These are phyloP conservation scores for Penicillium daleae DNA, from an alignment of 495 filamentous ascomycete genomes.

Conservation along the genomic window DNA sequence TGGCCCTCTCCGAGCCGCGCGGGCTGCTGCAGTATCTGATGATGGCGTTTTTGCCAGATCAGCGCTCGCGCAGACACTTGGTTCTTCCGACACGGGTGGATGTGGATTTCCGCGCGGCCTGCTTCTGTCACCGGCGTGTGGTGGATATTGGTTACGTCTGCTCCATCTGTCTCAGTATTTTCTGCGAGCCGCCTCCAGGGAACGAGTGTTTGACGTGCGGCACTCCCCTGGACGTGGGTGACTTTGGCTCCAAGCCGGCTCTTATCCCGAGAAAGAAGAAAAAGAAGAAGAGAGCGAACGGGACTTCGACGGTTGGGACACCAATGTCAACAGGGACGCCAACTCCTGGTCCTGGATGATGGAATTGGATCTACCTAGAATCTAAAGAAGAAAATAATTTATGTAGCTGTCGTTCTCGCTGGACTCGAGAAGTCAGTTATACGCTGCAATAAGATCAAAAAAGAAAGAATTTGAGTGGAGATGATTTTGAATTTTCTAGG, in stretches of 20 bases:
- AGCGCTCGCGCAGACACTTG: slow-evolving; percentile 64
- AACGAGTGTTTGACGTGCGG: slow-evolving; percentile 89
- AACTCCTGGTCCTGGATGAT: slow-evolving; percentile 45
- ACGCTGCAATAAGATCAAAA: slow-evolving; percentile 3
- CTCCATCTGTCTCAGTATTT: slow-evolving; percentile 90
- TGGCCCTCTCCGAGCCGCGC: slow-evolving; percentile 64
- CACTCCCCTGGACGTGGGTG: slow-evolving; percentile 74
- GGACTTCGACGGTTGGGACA: slow-evolving; percentile 44
- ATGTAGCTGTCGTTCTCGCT: slow-evolving; percentile 11
- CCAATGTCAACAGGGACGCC: slow-evolving; percentile 41
- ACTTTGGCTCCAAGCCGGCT: slow-evolving; percentile 74
- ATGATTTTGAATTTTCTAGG: slow-evolving; percentile 4
- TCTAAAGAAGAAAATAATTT: neutral
- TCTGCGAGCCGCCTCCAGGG: slow-evolving; percentile 65
- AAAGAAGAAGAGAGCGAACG: slow-evolving; percentile 64
- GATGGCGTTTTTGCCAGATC: slow-evolving; percentile 89
- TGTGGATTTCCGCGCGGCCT: slow-evolving; percentile 95
- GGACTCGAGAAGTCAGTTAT: slow-evolving; percentile 13
- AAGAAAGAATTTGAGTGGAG: neutral
- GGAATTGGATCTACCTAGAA: neutral
- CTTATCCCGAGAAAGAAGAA: slow-evolving; percentile 75
- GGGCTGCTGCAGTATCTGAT: slow-evolving; percentile 90
- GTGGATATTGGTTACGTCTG: slow-evolving; percentile 95
- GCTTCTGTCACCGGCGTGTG: slow-evolving; percentile 92
- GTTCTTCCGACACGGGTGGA: slow-evolving; percentile 78